A percentile compares a stretch with the other conserved stretches of the same genome.
These are phyloP conservation scores for Penicillium sp. DNA, from an alignment of 2,329 filamentous ascomycete species.

Conservation along the genomic window DNA sequence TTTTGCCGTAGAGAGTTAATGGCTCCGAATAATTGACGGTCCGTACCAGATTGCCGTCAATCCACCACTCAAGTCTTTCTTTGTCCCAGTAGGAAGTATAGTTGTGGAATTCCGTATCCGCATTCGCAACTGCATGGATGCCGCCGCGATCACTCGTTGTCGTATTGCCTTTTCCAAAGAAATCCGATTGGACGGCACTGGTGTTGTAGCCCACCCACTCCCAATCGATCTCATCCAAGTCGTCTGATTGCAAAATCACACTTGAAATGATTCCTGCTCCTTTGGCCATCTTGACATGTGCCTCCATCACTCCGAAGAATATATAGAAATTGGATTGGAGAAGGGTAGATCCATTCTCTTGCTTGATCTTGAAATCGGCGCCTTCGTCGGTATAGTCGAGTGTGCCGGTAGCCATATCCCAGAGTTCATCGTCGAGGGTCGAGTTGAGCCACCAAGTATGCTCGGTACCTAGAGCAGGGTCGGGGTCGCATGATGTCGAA, in stretches of 20 bases:
- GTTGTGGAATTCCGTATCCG: conserved; percentile 53
- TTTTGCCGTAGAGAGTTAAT: conserved; percentile 51
- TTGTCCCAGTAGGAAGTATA: conserved; percentile 68
- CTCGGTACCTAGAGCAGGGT: conserved; percentile 68
- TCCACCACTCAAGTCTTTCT: conserved; percentile 66
- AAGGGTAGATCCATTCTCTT: conserved; percentile 82
- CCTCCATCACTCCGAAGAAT: conserved; percentile 92
- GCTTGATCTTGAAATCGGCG: conserved; percentile 76
- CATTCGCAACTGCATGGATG: conserved; percentile 69
- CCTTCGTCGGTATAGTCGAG: conserved; percentile 72
- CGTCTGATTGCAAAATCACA: conserved; percentile 88
- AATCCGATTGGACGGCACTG: conserved; percentile 73
- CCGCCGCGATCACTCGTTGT: conserved; percentile 77
- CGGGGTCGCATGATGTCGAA: conserved; percentile 64
- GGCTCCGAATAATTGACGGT: conserved; percentile 65
- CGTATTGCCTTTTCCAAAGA: conserved; percentile 89
- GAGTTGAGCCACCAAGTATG: conserved; percentile 68
- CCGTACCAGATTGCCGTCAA: conserved; percentile 66
- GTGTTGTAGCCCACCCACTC: conserved; percentile 53
- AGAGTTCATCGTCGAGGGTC: conserved; percentile 61
- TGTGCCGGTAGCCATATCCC: conserved; percentile 67
- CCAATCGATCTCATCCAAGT: conserved; percentile 94
- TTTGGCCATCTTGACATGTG: conserved; percentile 82
- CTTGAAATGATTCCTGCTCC: conserved; percentile 92
- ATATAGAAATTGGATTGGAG: conserved; percentile 92